Conservation (phyloP, 345 rosid species). For the Boechera retrofracta region DNA sequence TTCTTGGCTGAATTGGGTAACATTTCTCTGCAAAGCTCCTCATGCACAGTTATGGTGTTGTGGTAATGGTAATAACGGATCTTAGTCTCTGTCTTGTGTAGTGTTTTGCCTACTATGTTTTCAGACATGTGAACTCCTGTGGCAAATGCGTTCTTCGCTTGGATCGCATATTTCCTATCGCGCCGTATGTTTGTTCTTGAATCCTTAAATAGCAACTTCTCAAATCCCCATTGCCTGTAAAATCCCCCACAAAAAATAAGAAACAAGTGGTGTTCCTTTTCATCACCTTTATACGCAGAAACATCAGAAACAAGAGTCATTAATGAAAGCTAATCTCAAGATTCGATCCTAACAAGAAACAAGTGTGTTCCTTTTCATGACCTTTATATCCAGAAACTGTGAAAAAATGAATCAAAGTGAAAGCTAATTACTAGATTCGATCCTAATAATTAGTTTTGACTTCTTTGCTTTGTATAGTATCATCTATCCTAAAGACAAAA, state of each 20-base stretch:
- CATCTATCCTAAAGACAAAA: not conserved
- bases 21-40: constrained; percentile 69
- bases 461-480: not conserved
- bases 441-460: not conserved
- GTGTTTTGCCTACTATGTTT: constrained; percentile 72
- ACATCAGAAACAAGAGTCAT: not conserved
- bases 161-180: constrained; percentile 87
- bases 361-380: not conserved
- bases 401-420: not conserved
- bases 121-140: constrained; percentile 96
- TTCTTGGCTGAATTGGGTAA: constrained; percentile 60
- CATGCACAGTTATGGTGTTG: constrained; percentile 61
- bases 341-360: not conserved
- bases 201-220: constrained; percentile 80
- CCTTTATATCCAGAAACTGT: too few relatives aligned
- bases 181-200: constrained; percentile 71
- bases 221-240: constrained; percentile 91
- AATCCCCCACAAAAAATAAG: not conserved
- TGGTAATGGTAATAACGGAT: constrained; percentile 87
- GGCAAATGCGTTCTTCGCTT: constrained; percentile 79
- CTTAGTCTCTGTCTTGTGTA: constrained; percentile 77
- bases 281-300: not conserved
- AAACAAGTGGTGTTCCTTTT: not conserved
- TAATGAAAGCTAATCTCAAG: not conserved
- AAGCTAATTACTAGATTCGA: constrained; percentile 7